Evolutionary conservation across 2,329 filamentous ascomycete species (phyloP).

Genomic region (Hysterium pulicare): DNA sequence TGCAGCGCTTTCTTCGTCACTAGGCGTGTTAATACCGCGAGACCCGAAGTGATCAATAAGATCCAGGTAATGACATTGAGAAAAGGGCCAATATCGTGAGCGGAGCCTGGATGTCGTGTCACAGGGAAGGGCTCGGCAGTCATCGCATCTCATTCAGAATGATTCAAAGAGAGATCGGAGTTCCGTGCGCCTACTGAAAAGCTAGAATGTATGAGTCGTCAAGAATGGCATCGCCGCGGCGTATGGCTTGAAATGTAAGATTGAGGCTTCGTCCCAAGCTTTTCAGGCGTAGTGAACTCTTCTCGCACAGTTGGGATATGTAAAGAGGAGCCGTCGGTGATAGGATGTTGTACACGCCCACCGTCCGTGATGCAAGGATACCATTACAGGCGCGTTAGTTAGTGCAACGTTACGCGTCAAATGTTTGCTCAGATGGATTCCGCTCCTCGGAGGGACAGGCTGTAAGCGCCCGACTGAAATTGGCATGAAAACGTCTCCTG

Average conservation of each 20-base stretch:
- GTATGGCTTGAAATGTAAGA: slow-evolving; percentile 6
- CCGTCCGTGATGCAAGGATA: not conserved
- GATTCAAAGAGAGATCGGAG: slow-evolving; percentile 5
- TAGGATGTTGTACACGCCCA: not conserved
- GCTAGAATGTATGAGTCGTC: slow-evolving; percentile 5
- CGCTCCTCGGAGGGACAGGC: no score
- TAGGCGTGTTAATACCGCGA: slow-evolving; percentile 32
- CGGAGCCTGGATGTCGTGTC: slow-evolving; percentile 27
- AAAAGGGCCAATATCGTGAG: slow-evolving; percentile 28
- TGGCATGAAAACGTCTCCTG: no score
- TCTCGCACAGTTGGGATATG: not conserved
- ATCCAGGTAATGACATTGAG: slow-evolving; percentile 35
- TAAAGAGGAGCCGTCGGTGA: not conserved
- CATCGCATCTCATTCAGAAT: slow-evolving; percentile 22
- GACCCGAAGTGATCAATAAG: slow-evolving; percentile 29
- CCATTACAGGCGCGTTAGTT: not conserved
- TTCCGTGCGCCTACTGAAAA: slow-evolving; percentile 5
- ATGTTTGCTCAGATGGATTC: not conserved
- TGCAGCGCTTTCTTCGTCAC: slow-evolving; percentile 32
- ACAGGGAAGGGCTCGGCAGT: slow-evolving; percentile 13
- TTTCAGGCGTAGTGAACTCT: not conserved
- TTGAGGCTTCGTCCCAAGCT: not conserved
- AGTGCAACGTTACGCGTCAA: not conserved
- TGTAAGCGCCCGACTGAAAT: no score
- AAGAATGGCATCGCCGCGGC: slow-evolving; percentile 5